A percentile compares a stretch with the other conserved stretches of the same genome.
phyloP scores from a whole-genome alignment of 1,284 basidiomycete genomes.

The Cerioporus squamosus region DNA sequence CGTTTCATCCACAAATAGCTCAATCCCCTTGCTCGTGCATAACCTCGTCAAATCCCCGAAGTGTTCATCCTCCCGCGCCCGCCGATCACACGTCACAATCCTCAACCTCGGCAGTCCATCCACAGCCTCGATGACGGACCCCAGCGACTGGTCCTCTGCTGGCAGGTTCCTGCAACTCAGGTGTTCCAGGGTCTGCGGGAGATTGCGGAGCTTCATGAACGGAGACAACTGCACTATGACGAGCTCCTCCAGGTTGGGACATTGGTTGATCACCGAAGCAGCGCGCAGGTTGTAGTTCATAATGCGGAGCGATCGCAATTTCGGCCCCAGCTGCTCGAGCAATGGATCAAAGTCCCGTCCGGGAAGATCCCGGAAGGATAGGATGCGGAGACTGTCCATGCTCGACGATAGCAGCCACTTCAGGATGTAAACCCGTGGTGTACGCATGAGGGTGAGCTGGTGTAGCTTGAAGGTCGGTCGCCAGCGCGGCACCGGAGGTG shows the following conservation, averaged over 20 bases:
- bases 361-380: constrained; percentile 44
- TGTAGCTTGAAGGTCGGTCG: constrained; percentile 37
- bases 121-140: constrained; percentile 39
- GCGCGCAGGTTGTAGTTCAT: constrained; percentile 39
- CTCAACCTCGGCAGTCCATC: constrained; percentile 39
- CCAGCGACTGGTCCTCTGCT: constrained; percentile 30
- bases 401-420: constrained; percentile 46
- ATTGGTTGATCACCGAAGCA: constrained; percentile 40
- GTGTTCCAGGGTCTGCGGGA: constrained; percentile 46
- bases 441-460: constrained; percentile 45
- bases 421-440: constrained; percentile 35
- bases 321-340: constrained; percentile 36
- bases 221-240: constrained; percentile 43
- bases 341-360: constrained; percentile 30
- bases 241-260: constrained; percentile 46
- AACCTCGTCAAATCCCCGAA: constrained; percentile 10
- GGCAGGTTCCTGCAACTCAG: constrained; percentile 42
- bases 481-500: constrained; percentile 34
- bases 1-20: constrained; percentile 34
- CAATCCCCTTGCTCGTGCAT: constrained; percentile 38
- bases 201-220: constrained; percentile 34
- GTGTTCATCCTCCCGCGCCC: constrained; percentile 2
- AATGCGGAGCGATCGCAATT: constrained; percentile 47
- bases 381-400: constrained; percentile 39
- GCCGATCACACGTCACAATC: constrained; percentile 41